Base-by-base conservation (phyloP, 202 grass and related monocot genomes). In the Cymbopogon flexuosus region DNA sequence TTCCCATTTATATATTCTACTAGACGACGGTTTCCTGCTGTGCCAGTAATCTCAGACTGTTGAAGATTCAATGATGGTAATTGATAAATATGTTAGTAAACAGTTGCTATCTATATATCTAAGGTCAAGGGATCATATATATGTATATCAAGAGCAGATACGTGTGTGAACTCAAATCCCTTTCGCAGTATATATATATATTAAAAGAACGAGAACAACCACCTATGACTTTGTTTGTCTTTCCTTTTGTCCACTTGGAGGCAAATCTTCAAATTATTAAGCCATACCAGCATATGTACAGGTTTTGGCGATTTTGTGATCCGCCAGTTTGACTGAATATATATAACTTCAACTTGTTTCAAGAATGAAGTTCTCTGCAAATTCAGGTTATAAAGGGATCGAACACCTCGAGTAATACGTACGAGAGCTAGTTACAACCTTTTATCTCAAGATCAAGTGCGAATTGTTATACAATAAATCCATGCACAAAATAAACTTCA, bases 231-330 rank as follows among this genome's bases (percentile, higher is more conserved):
- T 83, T 37, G n/a, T 83, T 47, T 60, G 66, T 84, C 10, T 81
- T 76, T 71, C 10, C 75, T 75, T 72, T 57, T 59, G n/a, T 77
- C 72, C 82, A 76, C 77, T 65, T 80, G 81, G n/a, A 35, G 76
- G 56, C 5, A 33, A 43, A 74, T 18, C 52, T 9, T 83, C 68
- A 83, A 27, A 60, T 27, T 56, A 52, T 35, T 4, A 59, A 13
- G 22, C 12, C 10, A 15, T 8, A 0, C 23, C 23, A 40, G 7
- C n/a, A 41, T 2, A 40, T 30, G 13, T 14, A 59, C 8, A 31
- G 24, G 6, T 30, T 27, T 15, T 30, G 67, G 37, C 0, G 33
- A 62, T 19, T 12, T 22, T 56, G 14, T 75, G 52, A 23, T 18
- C 51, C 31, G 9, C 52, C 40, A n/a, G 1, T 12, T 81, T 74